phyloP scores from a whole-genome alignment of 805 yeast species.

The Metschnikowia kunwiensis region DNA sequence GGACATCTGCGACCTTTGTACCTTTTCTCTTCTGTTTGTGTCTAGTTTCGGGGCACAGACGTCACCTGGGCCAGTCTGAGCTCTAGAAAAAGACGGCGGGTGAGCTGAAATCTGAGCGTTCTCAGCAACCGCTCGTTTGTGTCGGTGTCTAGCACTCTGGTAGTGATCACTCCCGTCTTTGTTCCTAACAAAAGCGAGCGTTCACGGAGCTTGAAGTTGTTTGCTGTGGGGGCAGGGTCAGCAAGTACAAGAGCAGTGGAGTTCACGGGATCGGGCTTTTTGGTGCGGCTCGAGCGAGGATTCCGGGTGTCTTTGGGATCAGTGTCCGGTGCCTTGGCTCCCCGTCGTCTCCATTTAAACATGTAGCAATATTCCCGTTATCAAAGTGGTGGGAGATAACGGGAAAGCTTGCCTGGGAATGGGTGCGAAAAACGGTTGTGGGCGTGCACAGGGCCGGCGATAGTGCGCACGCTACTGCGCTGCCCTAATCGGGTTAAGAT shows the following conservation, averaged over 20 bases:
- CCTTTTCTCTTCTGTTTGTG: too few species aligned
- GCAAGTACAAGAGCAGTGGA: not conserved
- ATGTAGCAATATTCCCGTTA: conserved; percentile 3
- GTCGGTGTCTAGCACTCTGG: conserved; percentile 1
- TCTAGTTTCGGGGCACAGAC: conserved; percentile 1
- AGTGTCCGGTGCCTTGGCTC: not conserved
- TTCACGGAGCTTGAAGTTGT: conserved; percentile 3
- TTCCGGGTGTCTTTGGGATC: not conserved
- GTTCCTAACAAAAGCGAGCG: conserved; percentile 6
- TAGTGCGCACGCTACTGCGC: not conserved
- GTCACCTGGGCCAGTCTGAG: conserved; percentile 5
- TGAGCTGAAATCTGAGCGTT: conserved; percentile 6
- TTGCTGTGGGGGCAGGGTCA: not conserved
- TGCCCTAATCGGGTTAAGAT: conserved; percentile 2
- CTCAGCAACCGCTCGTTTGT: conserved; percentile 1
- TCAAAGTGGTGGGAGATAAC: conserved; percentile 1
- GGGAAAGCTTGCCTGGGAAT: conserved; percentile 10
- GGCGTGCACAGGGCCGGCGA: conserved; percentile 2
- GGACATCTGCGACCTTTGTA: not conserved
- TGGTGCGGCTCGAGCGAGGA: not conserved
- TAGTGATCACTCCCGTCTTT: conserved; percentile 2
- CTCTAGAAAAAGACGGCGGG: conserved; percentile 1
- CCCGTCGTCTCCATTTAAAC: conserved; percentile 7
- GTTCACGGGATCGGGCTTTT: conserved; percentile 1
- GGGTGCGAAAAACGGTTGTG: conserved; percentile 13